Base-by-base conservation (phyloP, 257 asterid species). In the Paraleonurus japonicus region DNA sequence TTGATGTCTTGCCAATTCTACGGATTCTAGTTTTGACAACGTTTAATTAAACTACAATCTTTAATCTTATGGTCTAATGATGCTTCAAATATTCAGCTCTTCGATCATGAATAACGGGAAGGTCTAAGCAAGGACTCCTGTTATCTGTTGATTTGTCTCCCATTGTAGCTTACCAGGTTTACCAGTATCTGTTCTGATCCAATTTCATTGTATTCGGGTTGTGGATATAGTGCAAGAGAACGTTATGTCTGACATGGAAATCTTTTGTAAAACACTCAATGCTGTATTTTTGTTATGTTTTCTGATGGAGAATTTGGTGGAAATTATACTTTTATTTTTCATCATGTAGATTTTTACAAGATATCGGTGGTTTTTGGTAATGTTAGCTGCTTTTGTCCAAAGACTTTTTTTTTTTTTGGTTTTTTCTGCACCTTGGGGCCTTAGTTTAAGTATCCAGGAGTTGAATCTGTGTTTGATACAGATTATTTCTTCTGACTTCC, bases 231-330 rank as follows among this genome's bases (percentile, higher is more conserved):
- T 72, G 24, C 64, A 27, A 61, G 61, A 41, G 35, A 33, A 53
- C 55, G 67, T 51, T 75, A 72, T 24, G 5, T 26, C 43, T 19
- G 65, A 22, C 26, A 66, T 66, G 64, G 64, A 45, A 41, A 61
- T 4, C 4, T 51, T 72, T 1, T 73, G 78, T 55, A 55, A 54
- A 30, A n/a, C 50, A 16, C 28, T 50, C 43, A 20, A 35, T 30
- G 47, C 5, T 12, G 48, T 11, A 50, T 13, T 55, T 64, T 28
- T 43, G 45, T 7, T 23, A 3, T 41, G 48, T 30, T 53, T 62
- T n/a, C 32, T 24, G 50, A 17, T 47, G 33, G 35, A 55, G 23
- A 23, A 33, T 33, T 47, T 39, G 10, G 11, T 22, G 63, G 48
- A 35, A 55, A 17, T 23, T 35, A n/a, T 24, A 1, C 8, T 67